These are phyloP conservation scores for Ustilago trichophora DNA, from an alignment of 1,284 basidiomycete species.

Conservation along the genomic window DNA sequence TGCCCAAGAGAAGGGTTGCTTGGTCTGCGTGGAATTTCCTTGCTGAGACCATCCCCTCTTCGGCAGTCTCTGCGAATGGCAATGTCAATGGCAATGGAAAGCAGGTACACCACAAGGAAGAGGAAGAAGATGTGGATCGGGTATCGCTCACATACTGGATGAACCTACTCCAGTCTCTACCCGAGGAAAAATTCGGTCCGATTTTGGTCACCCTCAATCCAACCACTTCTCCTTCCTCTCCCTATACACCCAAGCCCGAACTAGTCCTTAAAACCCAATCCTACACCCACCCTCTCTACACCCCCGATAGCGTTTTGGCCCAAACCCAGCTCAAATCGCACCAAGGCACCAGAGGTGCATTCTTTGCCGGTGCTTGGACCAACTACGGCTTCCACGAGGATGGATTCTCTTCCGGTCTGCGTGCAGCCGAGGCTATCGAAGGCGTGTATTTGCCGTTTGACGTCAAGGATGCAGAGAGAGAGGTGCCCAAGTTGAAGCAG, in stretches of 20 bases:
- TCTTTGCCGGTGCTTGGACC: constrained; percentile 81
- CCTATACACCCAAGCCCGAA: constrained; percentile 32
- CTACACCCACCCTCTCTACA: constrained; percentile 76
- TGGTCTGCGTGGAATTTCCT: constrained; percentile 62
- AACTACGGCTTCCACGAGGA: constrained; percentile 82
- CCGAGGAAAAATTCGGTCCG: constrained; percentile 73
- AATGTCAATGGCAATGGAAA: constrained; percentile 22
- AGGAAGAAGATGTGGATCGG: constrained; percentile 34
- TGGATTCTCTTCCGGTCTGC: constrained; percentile 74
- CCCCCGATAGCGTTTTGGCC: constrained; percentile 69
- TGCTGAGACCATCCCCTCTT: constrained; percentile 29
- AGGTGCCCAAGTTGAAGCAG: constrained; percentile 6
- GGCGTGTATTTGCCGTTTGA: constrained; percentile 67
- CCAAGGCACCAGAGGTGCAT: constrained; percentile 74
- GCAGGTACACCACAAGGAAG: not conserved
- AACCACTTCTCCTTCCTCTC: constrained; percentile 63
- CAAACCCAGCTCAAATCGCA: constrained; percentile 73
- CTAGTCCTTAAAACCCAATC: constrained; percentile 71
- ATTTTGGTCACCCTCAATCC: constrained; percentile 80
- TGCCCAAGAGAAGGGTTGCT: constrained; percentile 46
- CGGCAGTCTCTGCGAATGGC: not conserved
- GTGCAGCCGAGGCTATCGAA: constrained; percentile 60
- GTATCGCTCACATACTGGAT: constrained; percentile 73
- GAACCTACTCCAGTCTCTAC: constrained; percentile 80
- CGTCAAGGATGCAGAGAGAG: constrained; percentile 59